These are phyloP conservation scores for Eucalyptus microcorys DNA, from an alignment of 345 rosid species.

Conservation along the genomic window DNA sequence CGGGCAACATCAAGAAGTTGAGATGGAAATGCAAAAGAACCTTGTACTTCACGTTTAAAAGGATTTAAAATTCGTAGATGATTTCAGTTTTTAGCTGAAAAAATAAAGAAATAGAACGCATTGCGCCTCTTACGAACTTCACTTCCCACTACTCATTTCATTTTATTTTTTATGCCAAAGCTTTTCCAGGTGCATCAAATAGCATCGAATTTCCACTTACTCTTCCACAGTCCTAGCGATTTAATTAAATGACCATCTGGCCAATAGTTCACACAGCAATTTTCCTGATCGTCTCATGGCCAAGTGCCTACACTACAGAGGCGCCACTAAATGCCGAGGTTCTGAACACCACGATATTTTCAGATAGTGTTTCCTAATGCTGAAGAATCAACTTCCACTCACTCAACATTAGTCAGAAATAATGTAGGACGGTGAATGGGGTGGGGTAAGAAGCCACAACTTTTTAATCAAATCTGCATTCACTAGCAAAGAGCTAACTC, in stretches of 20 bases:
- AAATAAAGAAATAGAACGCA: neutral
- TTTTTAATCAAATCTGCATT: neutral
- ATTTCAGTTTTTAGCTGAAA: neutral
- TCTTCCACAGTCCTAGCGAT: neutral
- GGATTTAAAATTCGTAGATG: neutral
- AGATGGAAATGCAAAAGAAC: neutral
- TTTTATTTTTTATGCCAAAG: neutral
- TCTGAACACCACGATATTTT: neutral
- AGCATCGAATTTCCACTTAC: neutral
- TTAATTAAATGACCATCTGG: neutral
- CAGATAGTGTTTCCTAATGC: neutral
- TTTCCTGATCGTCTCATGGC: neutral
- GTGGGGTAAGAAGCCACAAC: neutral
- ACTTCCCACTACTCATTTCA: neutral
- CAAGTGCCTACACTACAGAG: neutral
- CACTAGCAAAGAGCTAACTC: neutral
- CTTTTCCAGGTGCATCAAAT: neutral
- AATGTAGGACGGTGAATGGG: neutral
- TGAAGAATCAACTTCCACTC: neutral
- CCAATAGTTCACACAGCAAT: neutral
- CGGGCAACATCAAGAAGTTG: constrained; percentile 8
- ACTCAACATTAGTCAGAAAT: neutral
- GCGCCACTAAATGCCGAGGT: neutral
- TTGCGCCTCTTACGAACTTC: neutral
- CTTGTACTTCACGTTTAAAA: neutral